phyloP scores from a whole-genome alignment of 345 rosid genomes.

The Brassica napus region DNA sequence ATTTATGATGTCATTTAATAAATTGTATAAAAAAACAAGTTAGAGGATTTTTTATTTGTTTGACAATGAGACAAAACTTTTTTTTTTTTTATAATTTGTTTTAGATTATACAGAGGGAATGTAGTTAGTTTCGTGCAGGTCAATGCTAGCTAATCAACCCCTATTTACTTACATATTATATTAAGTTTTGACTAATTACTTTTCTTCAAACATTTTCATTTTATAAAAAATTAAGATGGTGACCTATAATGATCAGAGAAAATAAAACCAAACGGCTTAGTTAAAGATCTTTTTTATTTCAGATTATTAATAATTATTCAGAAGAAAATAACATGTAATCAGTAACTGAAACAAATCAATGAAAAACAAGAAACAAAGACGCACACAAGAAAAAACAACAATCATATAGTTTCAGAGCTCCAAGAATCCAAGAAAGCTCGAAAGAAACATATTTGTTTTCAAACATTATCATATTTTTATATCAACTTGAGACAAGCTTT shows the following conservation, averaged over 20 bases:
- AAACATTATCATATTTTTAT: slow-evolving; percentile 2
- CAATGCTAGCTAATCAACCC: slow-evolving; percentile 1
- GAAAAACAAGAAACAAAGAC: slow-evolving; percentile 14
- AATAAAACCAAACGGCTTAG: not conserved
- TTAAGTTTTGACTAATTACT: not conserved
- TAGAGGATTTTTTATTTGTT: not conserved
- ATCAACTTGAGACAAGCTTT: slow-evolving; percentile 30
- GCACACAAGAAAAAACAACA: not conserved
- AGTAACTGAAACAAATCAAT: slow-evolving; percentile 7
- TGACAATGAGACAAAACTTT: not conserved
- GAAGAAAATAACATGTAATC: not conserved
- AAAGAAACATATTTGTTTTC: too few relatives aligned
- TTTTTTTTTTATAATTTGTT: not conserved
- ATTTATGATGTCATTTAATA: not conserved
- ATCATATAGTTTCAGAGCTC: slow-evolving; percentile 4
- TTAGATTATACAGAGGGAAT: not conserved
- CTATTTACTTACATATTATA: not conserved
- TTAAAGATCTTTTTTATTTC: not conserved
- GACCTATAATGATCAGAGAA: not conserved
- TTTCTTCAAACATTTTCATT: not conserved
- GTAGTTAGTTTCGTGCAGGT: not conserved
- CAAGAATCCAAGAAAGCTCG: slow-evolving; percentile 8
- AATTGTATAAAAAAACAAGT: not conserved
- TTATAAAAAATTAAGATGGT: not conserved
- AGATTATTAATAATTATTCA: not conserved